Conservation (phyloP, 257 asterid genomes). For the Solanum phureja region DNA sequence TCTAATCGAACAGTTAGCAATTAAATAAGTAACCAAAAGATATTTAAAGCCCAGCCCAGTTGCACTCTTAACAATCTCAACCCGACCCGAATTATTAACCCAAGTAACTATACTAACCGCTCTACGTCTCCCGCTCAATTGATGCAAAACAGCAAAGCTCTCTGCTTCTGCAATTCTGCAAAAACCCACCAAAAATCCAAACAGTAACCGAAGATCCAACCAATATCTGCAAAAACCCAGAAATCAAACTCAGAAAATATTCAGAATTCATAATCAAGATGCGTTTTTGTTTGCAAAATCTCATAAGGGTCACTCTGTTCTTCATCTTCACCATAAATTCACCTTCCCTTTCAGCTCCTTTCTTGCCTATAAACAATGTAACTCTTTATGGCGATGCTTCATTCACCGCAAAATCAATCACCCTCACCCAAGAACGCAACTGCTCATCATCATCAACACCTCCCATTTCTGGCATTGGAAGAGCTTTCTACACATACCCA, state of each 20-base stretch:
- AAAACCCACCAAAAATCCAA: neutral
- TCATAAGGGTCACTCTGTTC: constrained; percentile 4
- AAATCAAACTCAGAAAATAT: neutral
- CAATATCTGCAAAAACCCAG: neutral
- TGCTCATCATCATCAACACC: constrained; percentile 18
- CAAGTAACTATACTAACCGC: neutral
- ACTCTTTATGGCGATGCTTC: constrained; percentile 50
- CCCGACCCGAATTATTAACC: neutral
- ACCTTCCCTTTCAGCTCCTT: constrained; percentile 16
- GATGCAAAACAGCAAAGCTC: neutral
- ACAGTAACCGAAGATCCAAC: neutral
- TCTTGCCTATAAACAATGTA: constrained; percentile 24
- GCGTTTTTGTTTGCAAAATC: constrained; percentile 7
- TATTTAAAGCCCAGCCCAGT: neutral
- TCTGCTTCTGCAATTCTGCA: too few species aligned
- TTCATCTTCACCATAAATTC: constrained; percentile 12
- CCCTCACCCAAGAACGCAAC: constrained; percentile 32
- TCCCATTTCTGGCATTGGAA: constrained; percentile 31
- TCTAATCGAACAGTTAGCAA: neutral
- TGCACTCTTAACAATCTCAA: neutral
- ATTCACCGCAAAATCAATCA: constrained; percentile 22
- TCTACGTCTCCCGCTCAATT: neutral
- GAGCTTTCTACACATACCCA: constrained; percentile 51
- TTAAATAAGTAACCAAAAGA: neutral
- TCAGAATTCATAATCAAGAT: neutral